phyloP scores from a whole-genome alignment of 805 yeast genomes.

The Saccharomycopsis guyanensis region DNA sequence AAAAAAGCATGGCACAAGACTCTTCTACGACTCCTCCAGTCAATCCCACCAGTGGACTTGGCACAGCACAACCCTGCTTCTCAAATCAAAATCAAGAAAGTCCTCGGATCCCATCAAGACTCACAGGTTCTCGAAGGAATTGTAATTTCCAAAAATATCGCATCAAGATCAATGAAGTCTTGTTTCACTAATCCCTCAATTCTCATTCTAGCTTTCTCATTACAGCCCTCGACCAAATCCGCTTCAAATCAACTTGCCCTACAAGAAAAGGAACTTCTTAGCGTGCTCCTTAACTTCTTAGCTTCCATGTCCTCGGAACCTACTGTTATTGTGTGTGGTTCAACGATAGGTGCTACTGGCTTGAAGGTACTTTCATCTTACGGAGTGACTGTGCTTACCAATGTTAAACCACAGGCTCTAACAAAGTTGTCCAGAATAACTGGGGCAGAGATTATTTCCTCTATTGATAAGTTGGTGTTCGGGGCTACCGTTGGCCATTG shows the following conservation, averaged over 20 bases:
- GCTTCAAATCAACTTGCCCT: slow-evolving; percentile 77
- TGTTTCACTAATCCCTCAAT: slow-evolving; percentile 61
- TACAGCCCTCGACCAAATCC: slow-evolving; percentile 79
- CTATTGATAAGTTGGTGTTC: slow-evolving; percentile 77
- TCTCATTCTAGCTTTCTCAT: slow-evolving; percentile 80
- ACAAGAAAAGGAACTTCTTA: slow-evolving; percentile 79
- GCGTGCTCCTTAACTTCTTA: slow-evolving; percentile 73
- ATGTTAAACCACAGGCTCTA: slow-evolving; percentile 75
- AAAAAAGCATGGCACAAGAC: slow-evolving; percentile 46
- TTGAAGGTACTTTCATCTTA: slow-evolving; percentile 60
- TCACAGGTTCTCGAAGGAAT: slow-evolving; percentile 67
- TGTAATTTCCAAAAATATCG: slow-evolving; percentile 76
- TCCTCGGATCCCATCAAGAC: slow-evolving; percentile 70
- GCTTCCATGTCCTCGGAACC: slow-evolving; percentile 56
- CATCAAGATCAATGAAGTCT: slow-evolving; percentile 70
- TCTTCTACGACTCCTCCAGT: slow-evolving; percentile 43
- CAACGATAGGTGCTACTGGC: slow-evolving; percentile 77
- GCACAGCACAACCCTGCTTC: slow-evolving; percentile 56
- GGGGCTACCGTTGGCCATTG: slow-evolving; percentile 71
- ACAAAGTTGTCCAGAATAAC: slow-evolving; percentile 72
- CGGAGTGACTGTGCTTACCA: slow-evolving; percentile 73
- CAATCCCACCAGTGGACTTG: slow-evolving; percentile 50
- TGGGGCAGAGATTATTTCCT: slow-evolving; percentile 74
- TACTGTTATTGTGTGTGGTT: slow-evolving; percentile 71
- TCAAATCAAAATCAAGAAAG: slow-evolving; percentile 78